Base-by-base conservation (phyloP, 2,329 filamentous ascomycete species). In the Cladophialophora psammophila region DNA sequence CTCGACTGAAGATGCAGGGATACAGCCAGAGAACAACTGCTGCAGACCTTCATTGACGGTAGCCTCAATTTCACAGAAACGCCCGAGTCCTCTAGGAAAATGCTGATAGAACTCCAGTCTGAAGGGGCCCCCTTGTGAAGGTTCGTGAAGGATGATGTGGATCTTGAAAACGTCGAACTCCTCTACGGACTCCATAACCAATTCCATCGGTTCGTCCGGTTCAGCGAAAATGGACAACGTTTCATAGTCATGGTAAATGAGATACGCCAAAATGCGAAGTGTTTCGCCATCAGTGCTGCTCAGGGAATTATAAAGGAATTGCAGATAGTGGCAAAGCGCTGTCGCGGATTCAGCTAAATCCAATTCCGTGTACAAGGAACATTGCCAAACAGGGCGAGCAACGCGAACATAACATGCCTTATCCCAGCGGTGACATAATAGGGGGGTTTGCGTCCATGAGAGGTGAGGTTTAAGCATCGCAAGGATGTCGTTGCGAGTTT, bases 381-480 rank as follows among this genome's bases (percentile, higher is more conserved):
- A 26, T 38, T 58, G 55, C 55, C 55, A 58, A 5, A 45, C 3
- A 1, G 55, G 36, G n/a, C 34, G n/a, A 32, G 1, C 40, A 13
- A 42, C 13, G 7, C n/a, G 35, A 26, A 57, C 18, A 13, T 20
- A 26, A 20, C 18, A 36, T 7, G 15, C 32, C 10, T 2, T 6
- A 5, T 0, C 3, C 54, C 34, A 57, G 18, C 2, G 3, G 35
- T 58, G 36, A 15, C 3, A 31, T 7, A 58, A 26, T 9, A 35
- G 40, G 20, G 40, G 36, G 26, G 20, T 42, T 1, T 42, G 36
- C 40, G 55, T 58, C 55, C 55, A 45, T 15, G 55, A 58, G 9
- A 58, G 9, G 31, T 32, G 13, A 40, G 26, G n/a, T n/a, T 58
- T 42, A 26, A 58, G 35, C n/a, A 40, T 18, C 15, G 35, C 36